phyloP scores from a whole-genome alignment of 163 green algal species.

The Coccomyxa subellipsoidea region DNA sequence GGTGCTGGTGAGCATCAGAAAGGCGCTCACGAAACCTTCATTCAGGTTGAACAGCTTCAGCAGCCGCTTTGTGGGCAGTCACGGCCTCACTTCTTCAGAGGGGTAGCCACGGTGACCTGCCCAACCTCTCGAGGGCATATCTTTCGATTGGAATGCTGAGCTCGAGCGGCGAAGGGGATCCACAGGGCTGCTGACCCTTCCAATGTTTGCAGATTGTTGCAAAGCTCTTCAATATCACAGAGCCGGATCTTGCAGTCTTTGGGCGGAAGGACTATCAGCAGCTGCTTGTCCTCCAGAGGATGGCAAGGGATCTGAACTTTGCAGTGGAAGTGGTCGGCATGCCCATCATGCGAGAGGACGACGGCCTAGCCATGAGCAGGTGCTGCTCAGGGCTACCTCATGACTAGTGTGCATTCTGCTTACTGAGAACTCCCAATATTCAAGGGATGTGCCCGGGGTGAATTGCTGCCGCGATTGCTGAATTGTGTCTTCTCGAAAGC shows the following conservation, averaged over 20 bases:
- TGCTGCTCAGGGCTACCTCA: conserved; percentile 20
- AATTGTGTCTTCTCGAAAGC: too few relatives aligned
- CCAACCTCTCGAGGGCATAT: not conserved
- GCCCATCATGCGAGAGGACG: conserved; percentile 70
- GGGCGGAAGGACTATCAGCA: conserved; percentile 99
- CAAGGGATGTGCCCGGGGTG: too few relatives aligned
- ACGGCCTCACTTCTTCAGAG: conserved; percentile 94
- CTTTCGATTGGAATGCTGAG: not conserved
- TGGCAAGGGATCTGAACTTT: conserved; percentile 81
- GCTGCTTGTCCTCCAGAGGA: conserved; percentile 74
- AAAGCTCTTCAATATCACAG: conserved; percentile 98
- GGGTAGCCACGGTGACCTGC: conserved; percentile 86
- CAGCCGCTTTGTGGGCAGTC: conserved; percentile 74
- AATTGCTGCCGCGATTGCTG: too few relatives aligned
- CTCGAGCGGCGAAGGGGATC: not conserved
- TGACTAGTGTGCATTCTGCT: too few relatives aligned
- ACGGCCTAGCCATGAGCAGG: conserved; percentile 91
- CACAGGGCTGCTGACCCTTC: not conserved
- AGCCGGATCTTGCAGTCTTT: conserved; percentile 94
- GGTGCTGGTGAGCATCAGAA: conserved; percentile 16
- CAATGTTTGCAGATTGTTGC: conserved; percentile 63
- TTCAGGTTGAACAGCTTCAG: conserved; percentile 72
- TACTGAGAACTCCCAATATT: too few relatives aligned
- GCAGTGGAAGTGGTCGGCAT: conserved; percentile 70
- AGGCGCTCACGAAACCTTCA: conserved; percentile 27